Evolutionary conservation across 2,329 filamentous ascomycete genomes (phyloP).

Genomic region (Fusarium newnesense): DNA sequence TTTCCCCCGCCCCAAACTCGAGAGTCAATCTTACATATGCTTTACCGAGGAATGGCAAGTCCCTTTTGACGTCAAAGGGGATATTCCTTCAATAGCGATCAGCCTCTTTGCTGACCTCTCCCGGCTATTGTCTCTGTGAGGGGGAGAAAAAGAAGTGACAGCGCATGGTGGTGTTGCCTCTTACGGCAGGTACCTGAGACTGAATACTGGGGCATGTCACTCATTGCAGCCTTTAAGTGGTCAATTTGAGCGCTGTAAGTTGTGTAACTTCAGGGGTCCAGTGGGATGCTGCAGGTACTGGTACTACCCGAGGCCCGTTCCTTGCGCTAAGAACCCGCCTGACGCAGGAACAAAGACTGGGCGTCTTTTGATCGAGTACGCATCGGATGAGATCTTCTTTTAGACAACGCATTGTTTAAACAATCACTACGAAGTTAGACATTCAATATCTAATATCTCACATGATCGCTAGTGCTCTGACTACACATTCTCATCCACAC

Average conservation of each 20-base stretch:
- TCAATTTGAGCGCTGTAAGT: background rate
- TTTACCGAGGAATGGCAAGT: background rate
- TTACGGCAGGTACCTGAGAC: slow-evolving; percentile 28
- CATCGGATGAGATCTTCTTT: background rate
- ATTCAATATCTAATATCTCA: too few relatives aligned
- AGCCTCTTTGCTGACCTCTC: background rate
- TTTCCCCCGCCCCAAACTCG: background rate
- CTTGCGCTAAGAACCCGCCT: slow-evolving; percentile 32
- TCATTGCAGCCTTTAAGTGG: slow-evolving; percentile 16
- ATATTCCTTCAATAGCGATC: slow-evolving; percentile 1
- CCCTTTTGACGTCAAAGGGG: slow-evolving; percentile 13
- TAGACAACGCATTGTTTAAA: background rate
- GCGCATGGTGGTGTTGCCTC: slow-evolving; percentile 6
- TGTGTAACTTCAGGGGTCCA: slow-evolving; percentile 17
- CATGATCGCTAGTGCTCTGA: background rate
- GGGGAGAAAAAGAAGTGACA: background rate
- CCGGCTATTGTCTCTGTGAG: background rate
- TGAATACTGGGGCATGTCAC: slow-evolving; percentile 15
- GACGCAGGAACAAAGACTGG: slow-evolving; percentile 38
- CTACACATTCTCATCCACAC: background rate
- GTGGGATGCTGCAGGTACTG: slow-evolving; percentile 24
- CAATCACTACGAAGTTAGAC: background rate
- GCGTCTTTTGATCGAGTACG: slow-evolving; percentile 1
- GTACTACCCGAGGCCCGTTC: slow-evolving; percentile 28
- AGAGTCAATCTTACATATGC: background rate